phyloP scores from a whole-genome alignment of 2,329 filamentous ascomycete species.

The Colletotrichum chrysophilum region DNA sequence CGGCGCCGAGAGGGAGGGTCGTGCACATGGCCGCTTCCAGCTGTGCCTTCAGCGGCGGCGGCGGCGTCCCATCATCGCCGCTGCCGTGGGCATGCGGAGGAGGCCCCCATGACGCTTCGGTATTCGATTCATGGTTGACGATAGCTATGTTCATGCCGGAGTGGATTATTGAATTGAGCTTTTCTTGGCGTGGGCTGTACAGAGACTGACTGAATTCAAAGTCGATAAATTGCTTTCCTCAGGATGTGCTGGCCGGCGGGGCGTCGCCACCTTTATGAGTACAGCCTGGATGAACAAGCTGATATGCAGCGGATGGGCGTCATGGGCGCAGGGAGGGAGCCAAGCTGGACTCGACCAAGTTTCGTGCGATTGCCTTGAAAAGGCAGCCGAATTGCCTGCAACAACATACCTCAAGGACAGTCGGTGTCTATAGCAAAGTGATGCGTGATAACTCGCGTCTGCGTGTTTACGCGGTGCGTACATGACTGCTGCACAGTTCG shows the following conservation, averaged over 20 bases:
- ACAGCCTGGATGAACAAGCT: background rate
- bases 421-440: background rate
- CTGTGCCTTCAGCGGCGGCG: background rate
- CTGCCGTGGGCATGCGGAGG: background rate
- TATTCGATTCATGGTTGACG: background rate
- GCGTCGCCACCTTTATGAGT: background rate
- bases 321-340: background rate
- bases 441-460: background rate
- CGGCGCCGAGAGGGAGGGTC: background rate
- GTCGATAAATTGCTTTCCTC: background rate
- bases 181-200: background rate
- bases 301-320: background rate
- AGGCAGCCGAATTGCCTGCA: background rate
- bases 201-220: background rate
- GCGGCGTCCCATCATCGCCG: background rate
- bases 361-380: background rate
- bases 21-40: background rate
- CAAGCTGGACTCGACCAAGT: background rate
- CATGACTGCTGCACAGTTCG: fast-evolving
- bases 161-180: background rate
- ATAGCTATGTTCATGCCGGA: background rate
- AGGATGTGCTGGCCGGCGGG: background rate
- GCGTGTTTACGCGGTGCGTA: background rate
- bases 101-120: background rate
- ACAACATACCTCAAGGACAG: background rate